Percentiles rank a stretch among this genome's conserved stretches.
Conservation (phyloP, 306 rosid genomes). For the Rubus parviflorus region DNA sequence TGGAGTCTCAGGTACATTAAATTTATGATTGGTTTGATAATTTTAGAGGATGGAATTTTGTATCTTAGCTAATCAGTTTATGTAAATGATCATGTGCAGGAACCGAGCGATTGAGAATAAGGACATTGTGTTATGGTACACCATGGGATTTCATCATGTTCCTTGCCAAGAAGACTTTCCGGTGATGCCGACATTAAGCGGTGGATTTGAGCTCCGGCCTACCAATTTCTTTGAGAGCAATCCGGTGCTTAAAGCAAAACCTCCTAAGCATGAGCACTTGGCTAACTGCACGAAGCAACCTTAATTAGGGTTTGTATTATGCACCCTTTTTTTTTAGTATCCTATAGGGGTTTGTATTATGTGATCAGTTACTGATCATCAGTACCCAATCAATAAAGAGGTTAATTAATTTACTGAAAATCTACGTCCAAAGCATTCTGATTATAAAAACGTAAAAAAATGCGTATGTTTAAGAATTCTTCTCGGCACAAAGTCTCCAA, state of each 20-base stretch:
- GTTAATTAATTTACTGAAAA: not conserved
- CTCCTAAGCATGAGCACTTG: slow-evolving; percentile 23
- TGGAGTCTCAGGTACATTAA: slow-evolving; percentile 40
- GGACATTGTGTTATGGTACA: slow-evolving; percentile 50
- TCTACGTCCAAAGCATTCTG: too few species aligned
- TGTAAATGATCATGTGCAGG: not conserved
- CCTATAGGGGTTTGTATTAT: not conserved
- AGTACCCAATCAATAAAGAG: not conserved
- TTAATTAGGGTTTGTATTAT: not conserved
- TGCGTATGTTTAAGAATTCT: too few species aligned
- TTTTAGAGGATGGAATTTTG: not conserved
- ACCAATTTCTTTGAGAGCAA: slow-evolving; percentile 74
- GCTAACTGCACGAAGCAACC: slow-evolving; percentile 9
- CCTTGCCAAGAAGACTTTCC: slow-evolving; percentile 71
- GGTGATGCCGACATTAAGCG: slow-evolving; percentile 58
- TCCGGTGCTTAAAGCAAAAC: slow-evolving; percentile 47
- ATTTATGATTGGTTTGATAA: not conserved
- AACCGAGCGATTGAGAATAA: slow-evolving; percentile 23
- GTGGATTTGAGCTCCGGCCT: slow-evolving; percentile 58
- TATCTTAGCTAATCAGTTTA: too few species aligned
- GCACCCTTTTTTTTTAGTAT: not conserved
- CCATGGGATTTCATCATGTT: slow-evolving; percentile 62
- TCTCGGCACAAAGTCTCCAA: too few species aligned
- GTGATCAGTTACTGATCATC: not conserved
- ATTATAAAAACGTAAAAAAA: too few species aligned